phyloP scores from a whole-genome alignment of 179 eudicot genomes.

The Carnegiea gigantea region DNA sequence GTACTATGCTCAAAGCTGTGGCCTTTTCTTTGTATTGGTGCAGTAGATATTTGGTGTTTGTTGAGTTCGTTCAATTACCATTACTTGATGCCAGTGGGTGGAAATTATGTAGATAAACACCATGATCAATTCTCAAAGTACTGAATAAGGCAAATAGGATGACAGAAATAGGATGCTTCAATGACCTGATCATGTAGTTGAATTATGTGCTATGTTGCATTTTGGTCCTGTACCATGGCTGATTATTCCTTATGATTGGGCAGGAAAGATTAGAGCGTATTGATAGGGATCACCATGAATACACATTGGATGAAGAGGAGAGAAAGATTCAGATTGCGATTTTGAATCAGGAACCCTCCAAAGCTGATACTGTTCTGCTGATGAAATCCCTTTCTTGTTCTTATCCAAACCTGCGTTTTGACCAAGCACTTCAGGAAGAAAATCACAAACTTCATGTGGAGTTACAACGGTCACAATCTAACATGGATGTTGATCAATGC shows the following conservation, averaged over 20 bases:
- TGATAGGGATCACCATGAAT: conserved; percentile 64
- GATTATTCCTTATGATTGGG: not conserved
- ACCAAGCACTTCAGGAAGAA: conserved; percentile 30
- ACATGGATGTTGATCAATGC: conserved; percentile 25
- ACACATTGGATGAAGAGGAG: conserved; percentile 80
- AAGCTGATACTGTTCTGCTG: conserved; percentile 48
- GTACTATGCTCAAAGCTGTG: not conserved
- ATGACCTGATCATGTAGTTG: too few species aligned
- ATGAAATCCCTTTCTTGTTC: conserved; percentile 42
- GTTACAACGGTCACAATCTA: conserved; percentile 25
- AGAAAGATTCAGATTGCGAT: conserved; percentile 59
- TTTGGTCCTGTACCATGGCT: not conserved
- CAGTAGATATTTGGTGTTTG: too few species aligned
- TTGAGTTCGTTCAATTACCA: too few species aligned
- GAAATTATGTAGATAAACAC: not conserved
- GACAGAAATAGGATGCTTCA: not conserved
- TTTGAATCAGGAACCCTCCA: conserved; percentile 49
- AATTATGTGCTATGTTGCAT: not conserved
- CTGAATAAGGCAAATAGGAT: not conserved
- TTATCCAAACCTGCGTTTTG: conserved; percentile 25
- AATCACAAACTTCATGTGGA: conserved; percentile 31
- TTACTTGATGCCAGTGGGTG: not conserved
- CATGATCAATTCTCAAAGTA: not conserved
- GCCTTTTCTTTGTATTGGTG: too few species aligned
- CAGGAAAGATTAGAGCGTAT: conserved; percentile 77